These are phyloP conservation scores for Sonneratia caseolaris DNA, from an alignment of 345 rosid species.

Conservation along the genomic window DNA sequence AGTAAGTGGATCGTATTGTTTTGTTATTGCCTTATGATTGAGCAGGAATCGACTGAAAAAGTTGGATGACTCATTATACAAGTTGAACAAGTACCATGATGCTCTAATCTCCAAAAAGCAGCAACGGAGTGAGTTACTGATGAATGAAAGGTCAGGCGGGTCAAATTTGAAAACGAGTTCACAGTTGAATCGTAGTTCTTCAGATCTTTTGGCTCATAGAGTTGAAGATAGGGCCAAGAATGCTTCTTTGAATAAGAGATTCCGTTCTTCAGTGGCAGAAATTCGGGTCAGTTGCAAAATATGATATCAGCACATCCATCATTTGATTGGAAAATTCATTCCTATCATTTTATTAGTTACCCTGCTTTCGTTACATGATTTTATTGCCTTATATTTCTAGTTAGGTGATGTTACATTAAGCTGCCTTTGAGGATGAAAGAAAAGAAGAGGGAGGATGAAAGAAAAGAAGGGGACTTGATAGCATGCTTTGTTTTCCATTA, in stretches of 20 bases:
- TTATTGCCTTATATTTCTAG: background rate
- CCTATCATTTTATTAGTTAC: background rate
- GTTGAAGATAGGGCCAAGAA: constrained; percentile 43
- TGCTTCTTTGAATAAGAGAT: constrained; percentile 36
- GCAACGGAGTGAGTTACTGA: constrained; percentile 28
- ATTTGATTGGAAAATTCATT: background rate
- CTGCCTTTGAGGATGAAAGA: background rate
- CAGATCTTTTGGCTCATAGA: constrained; percentile 36
- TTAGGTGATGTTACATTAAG: background rate
- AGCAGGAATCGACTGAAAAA: constrained; percentile 33
- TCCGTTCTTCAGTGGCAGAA: constrained; percentile 41
- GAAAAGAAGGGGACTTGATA: background rate
- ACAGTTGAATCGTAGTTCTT: constrained; percentile 30
- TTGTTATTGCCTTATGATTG: constrained; percentile 4
- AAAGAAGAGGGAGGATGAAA: background rate
- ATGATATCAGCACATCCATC: background rate
- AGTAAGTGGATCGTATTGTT: background rate
- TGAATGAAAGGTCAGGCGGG: constrained; percentile 34
- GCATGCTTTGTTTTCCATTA: background rate
- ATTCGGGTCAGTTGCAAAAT: constrained; percentile 29
- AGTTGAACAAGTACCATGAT: constrained; percentile 25
- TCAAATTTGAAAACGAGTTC: constrained; percentile 28
- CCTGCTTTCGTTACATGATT: background rate
- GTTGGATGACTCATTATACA: constrained; percentile 27
- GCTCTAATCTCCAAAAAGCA: constrained; percentile 30